Percentiles rank a stretch among this genome's conserved stretches.
Evolutionary conservation across 2,329 filamentous ascomycete species (phyloP).

Genomic region (Verticillium dahliae): DNA sequence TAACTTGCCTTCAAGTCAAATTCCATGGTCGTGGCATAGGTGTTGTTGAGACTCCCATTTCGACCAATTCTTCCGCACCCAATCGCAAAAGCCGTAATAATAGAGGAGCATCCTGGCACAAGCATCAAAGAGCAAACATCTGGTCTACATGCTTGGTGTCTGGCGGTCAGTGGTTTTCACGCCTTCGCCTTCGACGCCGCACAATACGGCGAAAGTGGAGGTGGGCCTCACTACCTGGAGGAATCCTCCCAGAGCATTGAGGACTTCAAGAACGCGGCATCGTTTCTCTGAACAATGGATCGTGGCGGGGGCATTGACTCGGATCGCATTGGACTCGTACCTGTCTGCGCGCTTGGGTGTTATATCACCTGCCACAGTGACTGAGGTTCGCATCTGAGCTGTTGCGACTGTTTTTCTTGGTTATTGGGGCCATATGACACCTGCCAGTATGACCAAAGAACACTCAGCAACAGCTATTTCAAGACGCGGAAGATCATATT

Average conservation of each 20-base stretch:
- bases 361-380: neutral
- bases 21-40: neutral
- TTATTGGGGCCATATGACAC: neutral
- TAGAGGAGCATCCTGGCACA: conserved; percentile 23
- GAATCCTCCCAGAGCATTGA: conserved; percentile 28
- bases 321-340: neutral
- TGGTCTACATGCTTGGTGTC: conserved; percentile 20
- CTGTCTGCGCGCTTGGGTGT: neutral
- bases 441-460: neutral
- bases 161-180: conserved; percentile 24
- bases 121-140: conserved; percentile 31
- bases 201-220: conserved; percentile 28
- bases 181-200: conserved; percentile 25
- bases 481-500: neutral
- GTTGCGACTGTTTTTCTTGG: too few relatives aligned
- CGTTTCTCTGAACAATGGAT: neutral
- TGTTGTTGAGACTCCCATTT: neutral
- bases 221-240: conserved; percentile 27
- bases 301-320: neutral
- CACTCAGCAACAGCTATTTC: neutral
- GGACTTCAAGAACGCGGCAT: neutral
- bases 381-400: neutral
- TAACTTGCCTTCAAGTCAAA: neutral
- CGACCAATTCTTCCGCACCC: neutral
- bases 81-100: conserved; percentile 6